Evolutionary conservation across 331 rosid species (phyloP), one percentile per base, ranked within the genome.

Genomic region (Pyracantha coccinea): DNA sequence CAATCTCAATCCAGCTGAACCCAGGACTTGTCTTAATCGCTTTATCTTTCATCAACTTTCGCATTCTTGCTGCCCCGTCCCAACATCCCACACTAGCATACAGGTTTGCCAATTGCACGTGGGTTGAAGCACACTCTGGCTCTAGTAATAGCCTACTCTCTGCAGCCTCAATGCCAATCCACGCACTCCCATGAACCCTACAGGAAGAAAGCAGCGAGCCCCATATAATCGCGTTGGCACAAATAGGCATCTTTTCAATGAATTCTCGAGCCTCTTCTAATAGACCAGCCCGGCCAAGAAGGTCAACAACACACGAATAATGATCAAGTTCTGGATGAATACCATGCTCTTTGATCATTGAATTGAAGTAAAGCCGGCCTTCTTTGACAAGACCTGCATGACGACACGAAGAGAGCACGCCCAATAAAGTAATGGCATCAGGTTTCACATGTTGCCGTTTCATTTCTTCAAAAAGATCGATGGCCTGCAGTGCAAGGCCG

Each of bases 201-300:
- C 92, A 84, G 64, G 97, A 88, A 29, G 92, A 86, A 17, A 91
- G 91, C 59, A 91, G 85, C 2, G 98, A 88, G 55, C 97, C 98
- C 93, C 97, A 91, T 29, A 89, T 82, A 16, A 91, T 82, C 7
- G 97, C 88, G 52, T 89, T 93, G 47, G 98, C 92, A 74, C 7
- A 12, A 57, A 93, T 68, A 68, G 98, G 96, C 93, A 93, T 89
- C 25, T 75, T 82, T 77, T 75, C 35, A 8, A 89, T 83, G 77
- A 93, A 84, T 74, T 85, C 89, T 64, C 28, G 74, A 29, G 97
- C 97, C 82, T 89, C 94, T 41, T 65, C 57, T 44, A 91, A 83
- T 50, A 89, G 75, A 67, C 97, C 98, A 19, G 96, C 91, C 41
- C 97, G 86, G 6, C 97, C 97, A 81, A 93, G 90, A 78, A 91